Evolutionary conservation across 139 green algal species (phyloP), one percentile per base, ranked within the genome.

Genomic region (Coelastrella sp.): DNA sequence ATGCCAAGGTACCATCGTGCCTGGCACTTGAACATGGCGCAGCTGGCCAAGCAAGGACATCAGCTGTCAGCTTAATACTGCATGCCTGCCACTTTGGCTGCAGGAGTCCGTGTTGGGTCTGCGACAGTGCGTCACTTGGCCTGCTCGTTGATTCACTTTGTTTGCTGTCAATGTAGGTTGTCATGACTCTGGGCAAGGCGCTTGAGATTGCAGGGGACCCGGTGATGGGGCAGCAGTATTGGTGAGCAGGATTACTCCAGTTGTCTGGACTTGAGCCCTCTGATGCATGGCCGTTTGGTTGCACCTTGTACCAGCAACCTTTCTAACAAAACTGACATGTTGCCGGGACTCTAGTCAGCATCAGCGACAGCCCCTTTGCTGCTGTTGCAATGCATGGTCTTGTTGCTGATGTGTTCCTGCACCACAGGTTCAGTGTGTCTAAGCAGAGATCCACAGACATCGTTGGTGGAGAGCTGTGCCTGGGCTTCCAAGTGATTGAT

Each of bases 101-200:
- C 32, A 47, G 32, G 32, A 47, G 32, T 47, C 32, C 32, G 32
- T 47, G 32, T 47, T 47, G 32, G 32, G 32, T 47, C 32, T 47
- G 32, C 32, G 32, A 47, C 32, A 71, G 8, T 71, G 8, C 61
- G 10, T 19, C 8, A 71, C 61, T 71, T 13, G 61, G 10, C 8
- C 8, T 76, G 68, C 16, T 5, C n/a, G 5, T 17, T 76, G 17
- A 23, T 76, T 8, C 17, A 23, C 22, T 22, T n/a, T 76, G 68
- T 4, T 76, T 76, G 16, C 11, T 11, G 16, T 32, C 68, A 32
- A 32, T 60, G 57, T 66, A 91, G 87, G 87, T 91, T 22, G 13
- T 91, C 0, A 87, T 91, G 87, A 91, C 87, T 8, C 65, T 87
- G 32, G 87, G 87, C 47, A 91, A 91, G 78, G 78, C 87, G 3